Evolutionary conservation across 352 stramenopile species (phyloP), one percentile per base, ranked within the genome.

Genomic region (Halophytophthora polymorphica): DNA sequence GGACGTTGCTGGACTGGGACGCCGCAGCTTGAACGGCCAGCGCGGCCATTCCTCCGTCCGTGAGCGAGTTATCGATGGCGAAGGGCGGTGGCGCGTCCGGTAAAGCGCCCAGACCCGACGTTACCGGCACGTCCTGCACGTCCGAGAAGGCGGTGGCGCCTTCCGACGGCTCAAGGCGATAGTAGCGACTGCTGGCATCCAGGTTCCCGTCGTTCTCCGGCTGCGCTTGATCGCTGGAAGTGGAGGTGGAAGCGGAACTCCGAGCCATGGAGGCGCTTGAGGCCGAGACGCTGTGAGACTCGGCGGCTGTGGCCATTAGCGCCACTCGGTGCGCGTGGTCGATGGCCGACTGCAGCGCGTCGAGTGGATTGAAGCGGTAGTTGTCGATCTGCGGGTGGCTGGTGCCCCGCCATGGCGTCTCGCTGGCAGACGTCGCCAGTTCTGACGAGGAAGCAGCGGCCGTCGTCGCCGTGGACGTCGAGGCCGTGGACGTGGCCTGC

Each of bases 321-420:
- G 61, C 61, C 8, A 55, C 50, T 22, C 69, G 64, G 29, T 66
- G 57, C 33, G 71, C 70, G 44, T 69, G 66, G 36, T 77, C 65
- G 52, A 82, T 84, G 13, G 68, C 70, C 28, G 67, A 81, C 44
- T 90, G 79, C 21, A 87, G 61, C 23, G 77, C 77, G 37, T 65
- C 67, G 31, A 90, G 68, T 19, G 76, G 73, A 18, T 90, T 72
- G 47, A 87, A 88, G 2, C 54, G 61, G 52, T 87, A 86, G 18
- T 50, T 45, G 22, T 57, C 47, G 14, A 59, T 17, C 22, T 51
- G 39, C 45, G 31, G 45, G 18, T 15, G 5, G 13, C 29, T n/a
- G 31, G 15, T 17, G 8, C 29, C 18, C 35, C 12, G 33, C n/a
- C 29, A 8, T 34, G 17, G 39, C 40, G 29, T 59, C 42, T 0